Percentiles rank a stretch among this genome's conserved stretches.
Conservation (phyloP, 2,329 filamentous ascomycete genomes). For the Trichoderma sp. region DNA sequence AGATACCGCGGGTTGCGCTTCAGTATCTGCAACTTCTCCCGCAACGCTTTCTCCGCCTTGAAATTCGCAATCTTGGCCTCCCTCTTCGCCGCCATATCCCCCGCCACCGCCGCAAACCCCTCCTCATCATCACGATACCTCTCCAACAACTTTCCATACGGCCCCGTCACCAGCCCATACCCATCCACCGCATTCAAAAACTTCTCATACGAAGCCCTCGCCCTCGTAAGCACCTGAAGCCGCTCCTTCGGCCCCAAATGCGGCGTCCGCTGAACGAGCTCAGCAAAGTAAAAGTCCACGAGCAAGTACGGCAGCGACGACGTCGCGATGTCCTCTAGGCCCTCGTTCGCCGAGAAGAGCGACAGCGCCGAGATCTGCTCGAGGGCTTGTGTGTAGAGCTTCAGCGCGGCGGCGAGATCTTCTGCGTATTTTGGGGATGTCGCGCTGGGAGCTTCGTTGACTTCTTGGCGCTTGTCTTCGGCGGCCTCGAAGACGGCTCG, state of each 20-base stretch:
- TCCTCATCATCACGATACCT: conserved; percentile 68
- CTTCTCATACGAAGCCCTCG: conserved; percentile 70
- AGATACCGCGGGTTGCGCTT: conserved; percentile 49
- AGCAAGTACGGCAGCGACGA: conserved; percentile 83
- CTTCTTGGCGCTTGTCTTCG: conserved; percentile 48
- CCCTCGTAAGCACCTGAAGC: conserved; percentile 57
- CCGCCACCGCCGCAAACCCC: conserved; percentile 68
- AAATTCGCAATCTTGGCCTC: conserved; percentile 85
- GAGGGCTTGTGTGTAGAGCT: conserved; percentile 70
- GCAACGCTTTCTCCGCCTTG: conserved; percentile 80
- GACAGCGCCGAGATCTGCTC: conserved; percentile 67
- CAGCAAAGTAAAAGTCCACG: conserved; percentile 73
- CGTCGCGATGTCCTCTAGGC: conserved; percentile 80
- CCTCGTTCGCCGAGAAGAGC: conserved; percentile 89
- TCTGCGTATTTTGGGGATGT: conserved; percentile 65
- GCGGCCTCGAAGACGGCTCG: conserved; percentile 49
- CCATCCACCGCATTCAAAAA: conserved; percentile 75
- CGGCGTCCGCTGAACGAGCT: conserved; percentile 69
- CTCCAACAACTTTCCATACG: conserved; percentile 68
- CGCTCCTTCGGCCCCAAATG: conserved; percentile 54
- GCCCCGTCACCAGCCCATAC: conserved; percentile 67
- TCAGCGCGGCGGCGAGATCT: conserved; percentile 63
- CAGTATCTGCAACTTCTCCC: conserved; percentile 69
- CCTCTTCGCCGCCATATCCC: conserved; percentile 62
- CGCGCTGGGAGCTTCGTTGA: conserved; percentile 64